Percentiles rank a stretch among this genome's conserved stretches.
phyloP scores from a whole-genome alignment of 495 filamentous ascomycete species.

The Penicillium waksmanii region DNA sequence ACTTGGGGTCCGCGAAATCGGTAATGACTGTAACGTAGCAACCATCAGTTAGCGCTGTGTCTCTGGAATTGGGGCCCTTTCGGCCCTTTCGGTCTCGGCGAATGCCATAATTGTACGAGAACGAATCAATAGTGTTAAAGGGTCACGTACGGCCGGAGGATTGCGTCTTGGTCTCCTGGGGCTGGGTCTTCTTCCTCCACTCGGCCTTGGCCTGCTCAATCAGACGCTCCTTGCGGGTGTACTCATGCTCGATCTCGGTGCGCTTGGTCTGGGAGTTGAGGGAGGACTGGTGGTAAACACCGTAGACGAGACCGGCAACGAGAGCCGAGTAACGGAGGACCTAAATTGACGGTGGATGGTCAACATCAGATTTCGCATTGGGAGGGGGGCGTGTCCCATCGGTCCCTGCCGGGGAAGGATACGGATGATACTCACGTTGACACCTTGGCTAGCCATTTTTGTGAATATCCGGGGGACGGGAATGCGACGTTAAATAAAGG shows the following conservation, averaged over 20 bases:
- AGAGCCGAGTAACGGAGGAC: slow-evolving; percentile 95
- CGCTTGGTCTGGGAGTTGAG: slow-evolving; percentile 69
- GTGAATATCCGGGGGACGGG: slow-evolving; percentile 31
- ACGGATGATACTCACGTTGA: slow-evolving; percentile 48
- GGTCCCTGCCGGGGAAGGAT: slow-evolving; percentile 12
- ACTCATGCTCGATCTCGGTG: slow-evolving; percentile 72
- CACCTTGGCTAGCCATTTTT: slow-evolving; percentile 54
- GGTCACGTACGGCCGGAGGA: slow-evolving; percentile 62
- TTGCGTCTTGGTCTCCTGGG: slow-evolving; percentile 50
- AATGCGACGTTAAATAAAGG: slow-evolving; percentile 24
- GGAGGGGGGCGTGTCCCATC: slow-evolving; percentile 13
- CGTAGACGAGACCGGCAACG: slow-evolving; percentile 85
- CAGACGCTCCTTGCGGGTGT: slow-evolving; percentile 81
- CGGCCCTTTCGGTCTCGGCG: neutral
- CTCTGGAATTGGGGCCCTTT: slow-evolving; percentile 6
- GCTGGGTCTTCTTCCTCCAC: slow-evolving; percentile 74
- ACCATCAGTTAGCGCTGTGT: slow-evolving; percentile 26
- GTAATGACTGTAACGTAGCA: slow-evolving; percentile 66
- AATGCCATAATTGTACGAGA: neutral
- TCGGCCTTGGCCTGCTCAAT: slow-evolving; percentile 91
- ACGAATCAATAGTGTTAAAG: neutral
- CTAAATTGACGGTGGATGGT: slow-evolving; percentile 51
- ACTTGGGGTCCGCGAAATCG: slow-evolving; percentile 80
- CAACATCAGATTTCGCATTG: slow-evolving; percentile 25
- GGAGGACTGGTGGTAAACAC: slow-evolving; percentile 83